phyloP scores from a whole-genome alignment of 495 filamentous ascomycete species.

The Talaromyces thailandensis region DNA sequence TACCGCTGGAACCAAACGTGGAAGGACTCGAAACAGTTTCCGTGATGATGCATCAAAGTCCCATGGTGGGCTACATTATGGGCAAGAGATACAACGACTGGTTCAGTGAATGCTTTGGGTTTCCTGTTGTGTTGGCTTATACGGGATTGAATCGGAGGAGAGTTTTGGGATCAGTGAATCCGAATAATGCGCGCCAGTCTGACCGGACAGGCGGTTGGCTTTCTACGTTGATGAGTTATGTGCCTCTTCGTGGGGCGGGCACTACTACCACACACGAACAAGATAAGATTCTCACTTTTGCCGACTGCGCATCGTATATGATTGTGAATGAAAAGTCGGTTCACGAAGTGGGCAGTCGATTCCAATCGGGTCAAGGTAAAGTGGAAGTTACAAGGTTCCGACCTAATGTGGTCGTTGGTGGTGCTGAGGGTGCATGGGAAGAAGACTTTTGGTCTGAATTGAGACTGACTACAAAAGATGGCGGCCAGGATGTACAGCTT shows the following conservation, averaged over 20 bases:
- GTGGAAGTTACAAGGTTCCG: conserved; percentile 77
- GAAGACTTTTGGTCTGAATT: conserved; percentile 84
- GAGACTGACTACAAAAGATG: conserved; percentile 18
- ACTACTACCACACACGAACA: conserved; percentile 1
- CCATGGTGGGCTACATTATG: conserved; percentile 60
- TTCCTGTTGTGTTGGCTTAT: conserved; percentile 56
- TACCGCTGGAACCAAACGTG: conserved; percentile 53
- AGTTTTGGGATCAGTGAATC: conserved; percentile 44
- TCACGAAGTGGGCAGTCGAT: conserved; percentile 49
- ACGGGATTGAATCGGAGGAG: conserved; percentile 53
- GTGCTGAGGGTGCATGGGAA: conserved; percentile 52
- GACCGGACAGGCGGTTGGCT: conserved; percentile 28
- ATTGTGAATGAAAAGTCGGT: conserved; percentile 65
- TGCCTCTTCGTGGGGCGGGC: conserved; percentile 14
- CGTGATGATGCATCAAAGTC: conserved; percentile 54
- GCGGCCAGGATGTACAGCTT: conserved; percentile 27
- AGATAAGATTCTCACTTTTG: conserved; percentile 55
- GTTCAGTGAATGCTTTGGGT: conserved; percentile 68
- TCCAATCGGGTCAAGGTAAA: conserved; percentile 37
- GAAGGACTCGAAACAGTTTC: conserved; percentile 38
- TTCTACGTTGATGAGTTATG: conserved; percentile 28
- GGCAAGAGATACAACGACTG: conserved; percentile 54
- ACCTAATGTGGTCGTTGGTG: conserved; percentile 72
- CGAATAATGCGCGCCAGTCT: neutral
- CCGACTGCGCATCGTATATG: conserved; percentile 71